Evolutionary conservation across 129 eudicot species (phyloP).

Genomic region (Smallanthus sonchifolius): DNA sequence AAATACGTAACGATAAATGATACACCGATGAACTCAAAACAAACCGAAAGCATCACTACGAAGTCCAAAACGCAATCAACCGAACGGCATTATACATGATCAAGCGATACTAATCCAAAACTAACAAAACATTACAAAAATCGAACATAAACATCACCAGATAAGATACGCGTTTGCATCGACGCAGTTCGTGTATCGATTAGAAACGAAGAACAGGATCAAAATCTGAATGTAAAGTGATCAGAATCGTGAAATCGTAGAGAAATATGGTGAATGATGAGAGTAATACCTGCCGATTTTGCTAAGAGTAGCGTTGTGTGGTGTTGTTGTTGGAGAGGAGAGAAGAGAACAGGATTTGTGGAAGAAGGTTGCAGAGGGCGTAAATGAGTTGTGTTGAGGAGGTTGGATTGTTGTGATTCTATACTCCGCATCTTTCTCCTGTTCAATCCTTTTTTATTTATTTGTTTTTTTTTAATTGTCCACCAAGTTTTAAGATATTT

Average conservation of each 20-base stretch:
- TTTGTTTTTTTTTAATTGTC: no score
- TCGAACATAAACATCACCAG: neutral
- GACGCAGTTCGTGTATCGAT: neutral
- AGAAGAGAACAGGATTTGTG: slow-evolving; percentile 11
- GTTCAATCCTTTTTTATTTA: neutral
- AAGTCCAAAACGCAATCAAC: neutral
- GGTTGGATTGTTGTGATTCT: neutral
- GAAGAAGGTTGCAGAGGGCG: neutral
- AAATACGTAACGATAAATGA: neutral
- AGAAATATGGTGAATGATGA: slow-evolving; percentile 7
- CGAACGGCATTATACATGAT: neutral
- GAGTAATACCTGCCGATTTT: slow-evolving; percentile 1
- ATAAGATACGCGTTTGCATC: neutral
- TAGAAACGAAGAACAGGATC: neutral
- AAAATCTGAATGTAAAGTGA: neutral
- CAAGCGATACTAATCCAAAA: slow-evolving; percentile 1
- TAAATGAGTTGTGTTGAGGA: slow-evolving; percentile 9
- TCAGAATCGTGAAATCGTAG: neutral
- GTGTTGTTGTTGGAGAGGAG: neutral
- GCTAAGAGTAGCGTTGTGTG: neutral
- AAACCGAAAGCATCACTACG: neutral
- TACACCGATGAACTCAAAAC: neutral
- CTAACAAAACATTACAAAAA: neutral
- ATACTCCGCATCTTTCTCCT: slow-evolving; percentile 1
- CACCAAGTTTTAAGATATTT: no score